Base-by-base conservation (phyloP, 225 moss, liverwort and hornwort genomes). In the Bryum argenteum region DNA sequence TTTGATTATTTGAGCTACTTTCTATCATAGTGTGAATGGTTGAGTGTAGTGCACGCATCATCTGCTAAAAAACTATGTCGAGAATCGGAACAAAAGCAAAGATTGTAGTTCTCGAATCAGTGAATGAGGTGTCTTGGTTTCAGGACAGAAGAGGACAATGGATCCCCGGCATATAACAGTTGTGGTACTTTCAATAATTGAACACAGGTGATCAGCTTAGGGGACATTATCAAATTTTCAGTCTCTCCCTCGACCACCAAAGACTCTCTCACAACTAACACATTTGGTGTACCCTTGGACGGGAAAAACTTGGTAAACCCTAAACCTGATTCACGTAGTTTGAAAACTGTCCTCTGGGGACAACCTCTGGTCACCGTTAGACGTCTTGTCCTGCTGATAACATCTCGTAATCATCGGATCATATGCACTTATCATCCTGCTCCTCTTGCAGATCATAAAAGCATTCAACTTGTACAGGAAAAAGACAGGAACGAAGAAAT, bases 161-260 rank as follows among this genome's bases (percentile, higher is more conserved):
- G 37, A 15, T 57, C 40, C 26, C 50, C 71, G 65, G 18, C 54
- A 24, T 70, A 61, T 66, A 37, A 66, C 22, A 0, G 54, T 67
- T 44, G 54, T 64, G n/a, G 21, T 61, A 6, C 54, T 54, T 58
- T 51, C 53, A 53, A 77, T 70, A 57, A 65, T 63, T 65, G 69
- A 47, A 69, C 53, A 57, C 85, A 94, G 94, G 89, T 94, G 42
- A 94, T 94, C 67, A 94, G 94, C 70, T 84, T 94, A 75, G 94
- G 94, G 48, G 94, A 94, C 78, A 75, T 89, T 44, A 91, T 94
- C 81, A 94, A 91, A 57, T 90, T 94, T 67, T 94, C 94, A 39
- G 69, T 94, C 28, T 94, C 94, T 51, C 94, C 94, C 9, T 94
- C 91, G 45, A 85, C 81, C 59, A 85, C 73, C 58, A 94, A 90